These are phyloP conservation scores for Aureobasidium sp. DNA, from an alignment of 2,329 filamentous ascomycete species.

Conservation along the genomic window DNA sequence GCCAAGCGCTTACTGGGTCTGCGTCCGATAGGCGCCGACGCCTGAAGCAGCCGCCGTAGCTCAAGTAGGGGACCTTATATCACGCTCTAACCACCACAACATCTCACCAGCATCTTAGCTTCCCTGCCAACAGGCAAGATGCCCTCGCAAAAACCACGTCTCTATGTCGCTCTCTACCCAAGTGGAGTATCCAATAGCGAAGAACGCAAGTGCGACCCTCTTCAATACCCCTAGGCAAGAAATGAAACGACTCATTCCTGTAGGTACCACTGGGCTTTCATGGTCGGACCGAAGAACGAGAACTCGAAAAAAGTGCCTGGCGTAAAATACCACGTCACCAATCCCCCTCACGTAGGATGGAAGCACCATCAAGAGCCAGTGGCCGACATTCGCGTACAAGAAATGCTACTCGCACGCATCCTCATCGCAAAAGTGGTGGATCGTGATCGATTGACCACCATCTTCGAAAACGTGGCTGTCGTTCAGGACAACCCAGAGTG, in stretches of 20 bases:
- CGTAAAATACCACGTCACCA: slow-evolving; percentile 8
- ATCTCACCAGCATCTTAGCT: background rate
- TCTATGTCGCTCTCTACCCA: slow-evolving; percentile 28
- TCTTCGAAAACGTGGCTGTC: background rate
- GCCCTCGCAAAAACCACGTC: slow-evolving; percentile 15
- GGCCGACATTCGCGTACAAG: background rate
- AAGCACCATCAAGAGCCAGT: background rate
- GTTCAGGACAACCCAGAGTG: background rate
- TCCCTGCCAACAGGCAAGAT: background rate
- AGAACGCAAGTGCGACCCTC: too few species aligned
- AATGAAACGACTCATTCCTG: too few species aligned
- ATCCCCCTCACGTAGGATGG: background rate
- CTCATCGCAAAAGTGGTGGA: background rate
- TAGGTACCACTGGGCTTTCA: slow-evolving; percentile 13
- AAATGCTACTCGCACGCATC: background rate
- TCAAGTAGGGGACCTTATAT: too few species aligned
- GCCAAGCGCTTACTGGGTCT: too few species aligned
- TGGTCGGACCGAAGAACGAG: slow-evolving; percentile 10
- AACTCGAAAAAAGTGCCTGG: background rate
- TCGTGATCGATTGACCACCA: background rate
- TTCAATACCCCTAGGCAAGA: too few species aligned
- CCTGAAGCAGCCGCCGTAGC: too few species aligned
- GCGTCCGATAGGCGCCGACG: too few species aligned
- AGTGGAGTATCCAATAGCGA: slow-evolving; percentile 20
- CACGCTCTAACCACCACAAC: too few species aligned